A percentile compares a stretch with the other conserved stretches of the same genome.
Conservation (phyloP, 1,284 basidiomycete species). For the Xerocomus nothofagi region DNA sequence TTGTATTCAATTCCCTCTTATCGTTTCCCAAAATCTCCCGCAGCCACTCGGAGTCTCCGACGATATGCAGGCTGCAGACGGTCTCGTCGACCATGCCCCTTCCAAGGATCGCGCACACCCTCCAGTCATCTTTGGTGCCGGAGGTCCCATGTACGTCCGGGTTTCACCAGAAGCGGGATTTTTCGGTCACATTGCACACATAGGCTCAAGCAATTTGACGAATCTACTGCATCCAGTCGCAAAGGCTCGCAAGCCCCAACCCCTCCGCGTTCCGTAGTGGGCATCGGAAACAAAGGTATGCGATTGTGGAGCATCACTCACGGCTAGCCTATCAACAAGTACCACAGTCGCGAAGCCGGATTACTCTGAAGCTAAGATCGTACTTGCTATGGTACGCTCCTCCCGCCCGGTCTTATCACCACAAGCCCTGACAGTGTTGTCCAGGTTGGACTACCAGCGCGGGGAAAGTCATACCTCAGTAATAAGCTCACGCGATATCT, state of each 20-base stretch:
- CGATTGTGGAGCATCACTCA: slow-evolving; percentile 9
- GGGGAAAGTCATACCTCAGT: slow-evolving; percentile 83
- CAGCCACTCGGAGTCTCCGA: slow-evolving; percentile 26
- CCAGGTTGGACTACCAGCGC: slow-evolving; percentile 77
- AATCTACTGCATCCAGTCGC: slow-evolving; percentile 66
- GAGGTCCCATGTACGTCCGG: slow-evolving; percentile 33
- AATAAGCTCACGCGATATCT: slow-evolving; percentile 85
- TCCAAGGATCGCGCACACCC: slow-evolving; percentile 18
- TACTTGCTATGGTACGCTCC: slow-evolving; percentile 86
- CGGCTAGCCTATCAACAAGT: neutral
- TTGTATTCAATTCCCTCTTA: slow-evolving; percentile 14
- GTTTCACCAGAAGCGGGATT: neutral
- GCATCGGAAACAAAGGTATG: slow-evolving; percentile 78
- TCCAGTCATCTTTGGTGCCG: slow-evolving; percentile 33
- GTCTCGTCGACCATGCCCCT: slow-evolving; percentile 15
- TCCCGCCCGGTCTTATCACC: neutral
- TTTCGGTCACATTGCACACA: neutral
- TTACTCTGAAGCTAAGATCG: slow-evolving; percentile 98
- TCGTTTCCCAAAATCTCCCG: slow-evolving; percentile 6
- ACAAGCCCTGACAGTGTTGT: slow-evolving; percentile 1
- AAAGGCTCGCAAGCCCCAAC: slow-evolving; percentile 68
- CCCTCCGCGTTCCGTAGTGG: slow-evolving; percentile 75
- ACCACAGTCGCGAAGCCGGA: slow-evolving; percentile 85
- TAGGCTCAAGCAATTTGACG: slow-evolving; percentile 79
- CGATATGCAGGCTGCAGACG: slow-evolving; percentile 29